Conservation (phyloP, 164 flowering plant genomes). For the Aristolochia californica region DNA sequence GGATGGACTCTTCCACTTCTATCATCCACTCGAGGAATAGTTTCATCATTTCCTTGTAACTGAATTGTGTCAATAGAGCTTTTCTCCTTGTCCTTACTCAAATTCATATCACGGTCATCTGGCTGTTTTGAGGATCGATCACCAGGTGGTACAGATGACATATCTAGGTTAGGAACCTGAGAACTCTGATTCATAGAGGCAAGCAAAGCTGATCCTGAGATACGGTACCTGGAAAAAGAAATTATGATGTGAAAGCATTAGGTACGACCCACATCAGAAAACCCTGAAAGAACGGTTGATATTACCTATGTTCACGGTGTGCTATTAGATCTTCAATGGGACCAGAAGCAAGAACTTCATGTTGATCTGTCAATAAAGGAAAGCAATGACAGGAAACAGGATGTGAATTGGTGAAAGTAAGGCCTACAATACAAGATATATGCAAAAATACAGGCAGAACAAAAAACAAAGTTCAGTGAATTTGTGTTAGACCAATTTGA, state of each 20-base stretch:
- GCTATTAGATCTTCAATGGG: conserved; percentile 98
- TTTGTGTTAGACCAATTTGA: too few relatives aligned
- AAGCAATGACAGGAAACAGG: too few relatives aligned
- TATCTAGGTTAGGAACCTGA: conserved; percentile 47
- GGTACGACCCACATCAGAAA: not conserved
- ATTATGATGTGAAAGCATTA: not conserved
- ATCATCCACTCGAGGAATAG: conserved; percentile 53
- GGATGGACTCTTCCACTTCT: conserved; percentile 75
- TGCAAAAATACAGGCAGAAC: too few relatives aligned
- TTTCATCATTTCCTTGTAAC: conserved; percentile 39
- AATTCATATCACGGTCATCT: conserved; percentile 41
- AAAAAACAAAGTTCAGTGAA: too few relatives aligned
- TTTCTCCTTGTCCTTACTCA: conserved; percentile 29
- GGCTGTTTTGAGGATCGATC: conserved; percentile 23
- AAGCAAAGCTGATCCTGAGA: conserved; percentile 94
- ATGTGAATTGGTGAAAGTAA: too few relatives aligned
- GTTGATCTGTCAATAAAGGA: conserved; percentile 54
- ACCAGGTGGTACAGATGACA: conserved; percentile 32
- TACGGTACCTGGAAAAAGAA: conserved; percentile 66
- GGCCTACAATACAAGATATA: too few relatives aligned
- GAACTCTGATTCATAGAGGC: conserved; percentile 99
- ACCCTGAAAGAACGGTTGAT: not conserved
- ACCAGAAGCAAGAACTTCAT: conserved; percentile 98
- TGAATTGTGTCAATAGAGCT: conserved; percentile 30
- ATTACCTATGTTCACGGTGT: conserved; percentile 96